Evolutionary conservation across 2,329 filamentous ascomycete genomes (phyloP), one percentile per base, ranked within the genome.

Genomic region (Trichothecium roseum): DNA sequence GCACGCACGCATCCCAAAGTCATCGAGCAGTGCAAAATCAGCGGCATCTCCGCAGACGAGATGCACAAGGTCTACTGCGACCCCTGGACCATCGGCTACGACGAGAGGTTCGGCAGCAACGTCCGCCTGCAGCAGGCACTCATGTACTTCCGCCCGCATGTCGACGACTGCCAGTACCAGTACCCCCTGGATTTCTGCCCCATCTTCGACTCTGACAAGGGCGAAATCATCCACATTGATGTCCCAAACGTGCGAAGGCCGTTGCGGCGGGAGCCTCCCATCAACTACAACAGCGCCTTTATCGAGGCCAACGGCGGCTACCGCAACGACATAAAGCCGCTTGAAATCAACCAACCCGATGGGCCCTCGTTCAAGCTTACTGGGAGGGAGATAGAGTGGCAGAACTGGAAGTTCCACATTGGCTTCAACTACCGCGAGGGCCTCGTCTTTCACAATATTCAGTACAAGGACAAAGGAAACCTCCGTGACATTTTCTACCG

Each of bases 11-110:
- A 94, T 52, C 75, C 84, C 12, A 83, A 81, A 49, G 86, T 94
- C 40, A 91, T 94, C 45, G 85, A 94, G 59, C 87, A 94, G 57
- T 95, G 88, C 51, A 74, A 72, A 6, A 72, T 94, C 40, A 73
- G 86, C 40, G 88, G 88, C 2, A 84, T 95, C 40, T 74, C 84
- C 10, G 71, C 82, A 45, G 84, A 83, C 45, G 84, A 94, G 41
- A 94, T 95, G 88, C 66, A 91, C 66, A 94, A 94, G 61, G 84
- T 95, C 32, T 94, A 93, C 64, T 94, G 87, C 58, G 88, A 95
- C 54, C 86, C 85, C 9, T 95, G 88, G 88, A 94, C 88, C 1
- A 94, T 95, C 57, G 88, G 88, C 33, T 94, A 86, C 53, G 88
- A 95, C 49, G 84, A 93, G 62, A 80, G 88, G 30, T 91, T 87